These are phyloP conservation scores for Rosa persica DNA, from an alignment of 306 rosid species.

Conservation along the genomic window DNA sequence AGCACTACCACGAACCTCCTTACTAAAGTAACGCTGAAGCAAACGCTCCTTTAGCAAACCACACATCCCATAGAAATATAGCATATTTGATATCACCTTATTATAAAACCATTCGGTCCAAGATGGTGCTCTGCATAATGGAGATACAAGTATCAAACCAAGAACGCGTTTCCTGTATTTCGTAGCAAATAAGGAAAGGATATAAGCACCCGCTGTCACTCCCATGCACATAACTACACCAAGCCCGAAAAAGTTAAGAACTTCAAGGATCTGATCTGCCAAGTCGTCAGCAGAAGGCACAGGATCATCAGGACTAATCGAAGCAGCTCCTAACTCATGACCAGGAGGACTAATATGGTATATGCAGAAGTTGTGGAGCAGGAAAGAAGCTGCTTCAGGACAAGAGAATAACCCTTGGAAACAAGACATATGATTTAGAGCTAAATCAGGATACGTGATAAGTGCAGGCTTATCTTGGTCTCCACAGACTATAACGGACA, in stretches of 20 bases:
- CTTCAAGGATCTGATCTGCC: slow-evolving; percentile 79
- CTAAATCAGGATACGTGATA: slow-evolving; percentile 87
- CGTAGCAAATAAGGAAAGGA: slow-evolving; percentile 73
- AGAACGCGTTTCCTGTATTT: slow-evolving; percentile 85
- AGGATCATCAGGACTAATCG: slow-evolving; percentile 59
- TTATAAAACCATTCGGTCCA: slow-evolving; percentile 91
- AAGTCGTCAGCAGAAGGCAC: slow-evolving; percentile 71
- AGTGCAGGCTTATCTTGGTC: slow-evolving; percentile 83
- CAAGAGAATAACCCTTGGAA: slow-evolving; percentile 92
- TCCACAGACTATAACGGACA: slow-evolving; percentile 79
- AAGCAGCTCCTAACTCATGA: slow-evolving; percentile 94
- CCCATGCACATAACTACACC: slow-evolving; percentile 98
- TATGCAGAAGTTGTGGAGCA: slow-evolving; percentile 91
- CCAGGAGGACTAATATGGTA: slow-evolving; percentile 93
- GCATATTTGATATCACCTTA: slow-evolving; percentile 82
- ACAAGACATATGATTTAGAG: slow-evolving; percentile 75
- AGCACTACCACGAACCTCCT: slow-evolving; percentile 80
- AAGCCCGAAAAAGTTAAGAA: slow-evolving; percentile 83
- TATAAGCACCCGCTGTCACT: slow-evolving; percentile 85
- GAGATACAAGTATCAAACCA: slow-evolving; percentile 88
- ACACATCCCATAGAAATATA: slow-evolving; percentile 82
- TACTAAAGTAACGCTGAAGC: slow-evolving; percentile 86
- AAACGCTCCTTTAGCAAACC: slow-evolving; percentile 74
- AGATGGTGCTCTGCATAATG: slow-evolving; percentile 80
- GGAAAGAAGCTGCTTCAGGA: slow-evolving; percentile 87